These are phyloP conservation scores for Didymella keratinophila DNA, from an alignment of 2,329 filamentous ascomycete genomes.

Conservation along the genomic window DNA sequence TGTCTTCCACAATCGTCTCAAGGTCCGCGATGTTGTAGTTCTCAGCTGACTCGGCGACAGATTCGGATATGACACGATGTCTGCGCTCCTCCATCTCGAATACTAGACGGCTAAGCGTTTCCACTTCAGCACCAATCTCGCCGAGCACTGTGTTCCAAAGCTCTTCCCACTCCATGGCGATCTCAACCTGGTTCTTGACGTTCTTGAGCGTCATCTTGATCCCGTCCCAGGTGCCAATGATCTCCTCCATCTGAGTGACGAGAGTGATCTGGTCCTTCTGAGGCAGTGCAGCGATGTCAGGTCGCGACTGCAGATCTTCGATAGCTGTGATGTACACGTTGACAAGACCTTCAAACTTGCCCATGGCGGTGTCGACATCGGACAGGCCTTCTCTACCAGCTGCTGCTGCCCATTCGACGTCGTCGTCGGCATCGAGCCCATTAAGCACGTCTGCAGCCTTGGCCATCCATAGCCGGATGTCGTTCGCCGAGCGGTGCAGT, in stretches of 20 bases:
- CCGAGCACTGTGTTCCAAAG: conserved; percentile 93
- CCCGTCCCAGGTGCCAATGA: conserved; percentile 82
- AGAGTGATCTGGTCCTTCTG: conserved; percentile 75
- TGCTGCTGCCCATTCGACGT: conserved; percentile 94
- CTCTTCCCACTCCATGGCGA: conserved; percentile 99
- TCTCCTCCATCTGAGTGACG: conserved; percentile 87
- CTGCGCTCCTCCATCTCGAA: conserved; percentile 98
- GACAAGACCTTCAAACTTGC: conserved; percentile 85
- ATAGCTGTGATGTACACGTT: conserved; percentile 95
- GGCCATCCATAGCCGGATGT: conserved; percentile 92
- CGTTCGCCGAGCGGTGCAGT: conserved; percentile 84
- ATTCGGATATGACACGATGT: conserved; percentile 72
- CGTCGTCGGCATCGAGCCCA: conserved; percentile 91
- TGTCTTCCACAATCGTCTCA: conserved; percentile 92
- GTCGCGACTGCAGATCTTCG: conserved; percentile 82
- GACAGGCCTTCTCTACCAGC: conserved; percentile 83
- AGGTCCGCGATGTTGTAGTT: conserved; percentile 83
- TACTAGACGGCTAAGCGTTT: conserved; percentile 78
- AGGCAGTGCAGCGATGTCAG: conserved; percentile 76
- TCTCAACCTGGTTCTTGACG: conserved; percentile 90
- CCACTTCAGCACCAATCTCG: conserved; percentile 89
- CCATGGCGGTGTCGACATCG: conserved; percentile 73
- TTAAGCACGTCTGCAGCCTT: conserved; percentile 90
- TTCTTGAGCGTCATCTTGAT: conserved; percentile 79
- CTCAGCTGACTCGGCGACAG: conserved; percentile 69